These are phyloP conservation scores for Colletotrichum agaves DNA, from an alignment of 2,329 filamentous ascomycete species.

Conservation along the genomic window DNA sequence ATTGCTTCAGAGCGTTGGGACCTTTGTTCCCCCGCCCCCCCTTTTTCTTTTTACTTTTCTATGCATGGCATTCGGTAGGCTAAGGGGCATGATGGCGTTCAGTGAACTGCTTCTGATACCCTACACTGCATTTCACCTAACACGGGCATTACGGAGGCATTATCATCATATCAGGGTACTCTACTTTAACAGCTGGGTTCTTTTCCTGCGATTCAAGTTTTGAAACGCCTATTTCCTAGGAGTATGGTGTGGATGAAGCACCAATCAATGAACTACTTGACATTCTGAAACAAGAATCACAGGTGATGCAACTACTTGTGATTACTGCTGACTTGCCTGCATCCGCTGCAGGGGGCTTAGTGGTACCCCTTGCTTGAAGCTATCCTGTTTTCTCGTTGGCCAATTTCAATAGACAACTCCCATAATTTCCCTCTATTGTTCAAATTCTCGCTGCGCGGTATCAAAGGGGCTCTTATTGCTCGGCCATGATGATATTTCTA, in stretches of 20 bases:
- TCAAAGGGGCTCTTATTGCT: neutral
- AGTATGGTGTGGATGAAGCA: conserved; percentile 2
- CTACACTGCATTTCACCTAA: conserved; percentile 36
- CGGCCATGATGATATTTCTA: neutral
- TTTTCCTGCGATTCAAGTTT: neutral
- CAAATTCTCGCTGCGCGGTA: neutral
- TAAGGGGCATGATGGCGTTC: conserved; percentile 35
- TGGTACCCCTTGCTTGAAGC: conserved; percentile 22
- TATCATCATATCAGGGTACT: conserved; percentile 21
- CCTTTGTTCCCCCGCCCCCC: neutral
- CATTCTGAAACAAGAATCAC: neutral
- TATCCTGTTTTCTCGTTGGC: neutral
- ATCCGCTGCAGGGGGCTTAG: neutral
- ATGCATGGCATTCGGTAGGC: conserved; percentile 30
- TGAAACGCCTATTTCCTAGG: neutral
- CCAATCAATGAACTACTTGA: conserved; percentile 12
- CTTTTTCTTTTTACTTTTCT: neutral
- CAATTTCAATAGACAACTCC: neutral
- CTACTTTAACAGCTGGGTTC: conserved; percentile 10
- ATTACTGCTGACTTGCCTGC: too few species aligned
- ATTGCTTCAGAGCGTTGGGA: conserved; percentile 10
- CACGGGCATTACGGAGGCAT: conserved; percentile 24
- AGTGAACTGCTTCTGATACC: conserved; percentile 37
- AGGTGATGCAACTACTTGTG: too few species aligned
- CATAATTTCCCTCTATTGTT: conserved; percentile 28